phyloP scores from a whole-genome alignment of 2,329 filamentous ascomycete species.

The Arachnopeziza araneosa region DNA sequence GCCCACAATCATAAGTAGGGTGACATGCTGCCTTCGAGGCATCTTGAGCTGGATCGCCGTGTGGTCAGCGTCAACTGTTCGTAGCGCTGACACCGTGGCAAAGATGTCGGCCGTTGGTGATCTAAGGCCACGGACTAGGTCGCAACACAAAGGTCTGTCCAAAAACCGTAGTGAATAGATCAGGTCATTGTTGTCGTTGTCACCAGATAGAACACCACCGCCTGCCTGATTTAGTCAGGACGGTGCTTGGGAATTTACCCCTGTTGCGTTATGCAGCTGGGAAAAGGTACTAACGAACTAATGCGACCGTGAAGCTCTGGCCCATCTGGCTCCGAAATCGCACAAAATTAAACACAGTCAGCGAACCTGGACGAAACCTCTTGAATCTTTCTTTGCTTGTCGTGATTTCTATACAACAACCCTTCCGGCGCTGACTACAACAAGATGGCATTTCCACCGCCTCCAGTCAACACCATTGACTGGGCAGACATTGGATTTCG shows the following conservation, averaged over 20 bases:
- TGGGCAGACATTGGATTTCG: slow-evolving; percentile 92
- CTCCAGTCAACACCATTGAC: slow-evolving; percentile 75
- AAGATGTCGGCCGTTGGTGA: neutral
- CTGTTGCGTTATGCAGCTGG: neutral
- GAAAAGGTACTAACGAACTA: neutral
- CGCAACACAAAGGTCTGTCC: neutral
- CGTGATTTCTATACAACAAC: neutral
- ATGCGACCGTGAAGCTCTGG: neutral
- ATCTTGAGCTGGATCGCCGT: slow-evolving; percentile 10
- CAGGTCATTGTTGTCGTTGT: neutral
- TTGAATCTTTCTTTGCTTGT: neutral
- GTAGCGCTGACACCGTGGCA: neutral
- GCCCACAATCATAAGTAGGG: slow-evolving; percentile 49
- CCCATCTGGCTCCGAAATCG: neutral
- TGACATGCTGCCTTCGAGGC: slow-evolving; percentile 39
- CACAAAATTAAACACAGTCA: neutral
- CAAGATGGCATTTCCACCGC: slow-evolving; percentile 61
- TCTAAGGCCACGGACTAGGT: neutral
- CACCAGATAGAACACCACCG: neutral
- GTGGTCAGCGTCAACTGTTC: neutral
- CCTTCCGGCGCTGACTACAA: neutral
- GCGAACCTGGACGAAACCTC: neutral
- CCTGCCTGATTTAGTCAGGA: neutral
- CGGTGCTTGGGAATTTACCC: neutral
- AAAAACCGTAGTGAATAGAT: neutral